Evolutionary conservation across 1,139 yeast genomes (phyloP).

Genomic region (Suhomyces anneliseae): DNA sequence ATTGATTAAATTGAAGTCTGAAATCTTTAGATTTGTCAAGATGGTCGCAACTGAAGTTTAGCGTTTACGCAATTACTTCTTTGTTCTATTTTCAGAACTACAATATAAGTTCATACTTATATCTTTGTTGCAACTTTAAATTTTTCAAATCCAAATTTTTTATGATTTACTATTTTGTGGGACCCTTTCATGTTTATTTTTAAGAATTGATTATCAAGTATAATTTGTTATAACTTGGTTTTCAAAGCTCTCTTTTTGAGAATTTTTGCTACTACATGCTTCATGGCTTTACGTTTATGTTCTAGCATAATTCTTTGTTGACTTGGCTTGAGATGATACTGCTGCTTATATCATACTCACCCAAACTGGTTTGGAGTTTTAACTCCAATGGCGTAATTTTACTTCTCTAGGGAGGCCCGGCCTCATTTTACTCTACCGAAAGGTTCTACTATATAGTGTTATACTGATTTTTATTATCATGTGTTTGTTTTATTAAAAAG

Average conservation of each 20-base stretch:
- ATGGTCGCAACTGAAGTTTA: conserved; percentile 40
- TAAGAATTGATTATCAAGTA: no score
- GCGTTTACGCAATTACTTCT: neutral
- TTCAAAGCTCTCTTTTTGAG: no score
- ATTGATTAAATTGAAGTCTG: conserved; percentile 39
- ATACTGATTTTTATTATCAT: neutral
- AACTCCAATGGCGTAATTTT: neutral
- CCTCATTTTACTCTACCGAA: neutral
- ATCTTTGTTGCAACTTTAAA: no score
- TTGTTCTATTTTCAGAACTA: no score
- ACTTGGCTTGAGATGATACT: no score
- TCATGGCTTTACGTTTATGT: no score
- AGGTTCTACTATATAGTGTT: neutral
- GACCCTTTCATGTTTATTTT: no score
- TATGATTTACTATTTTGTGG: no score
- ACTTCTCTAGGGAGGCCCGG: neutral
- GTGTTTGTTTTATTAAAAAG: neutral
- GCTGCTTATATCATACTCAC: neutral
- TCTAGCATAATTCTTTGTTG: no score
- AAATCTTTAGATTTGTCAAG: conserved; percentile 45
- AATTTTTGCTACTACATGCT: neutral
- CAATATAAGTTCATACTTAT: no score
- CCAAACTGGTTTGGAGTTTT: neutral
- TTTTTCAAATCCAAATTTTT: no score
- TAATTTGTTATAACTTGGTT: no score